Conservation (phyloP, 768 basidiomycete genomes). For the Mycena venus region DNA sequence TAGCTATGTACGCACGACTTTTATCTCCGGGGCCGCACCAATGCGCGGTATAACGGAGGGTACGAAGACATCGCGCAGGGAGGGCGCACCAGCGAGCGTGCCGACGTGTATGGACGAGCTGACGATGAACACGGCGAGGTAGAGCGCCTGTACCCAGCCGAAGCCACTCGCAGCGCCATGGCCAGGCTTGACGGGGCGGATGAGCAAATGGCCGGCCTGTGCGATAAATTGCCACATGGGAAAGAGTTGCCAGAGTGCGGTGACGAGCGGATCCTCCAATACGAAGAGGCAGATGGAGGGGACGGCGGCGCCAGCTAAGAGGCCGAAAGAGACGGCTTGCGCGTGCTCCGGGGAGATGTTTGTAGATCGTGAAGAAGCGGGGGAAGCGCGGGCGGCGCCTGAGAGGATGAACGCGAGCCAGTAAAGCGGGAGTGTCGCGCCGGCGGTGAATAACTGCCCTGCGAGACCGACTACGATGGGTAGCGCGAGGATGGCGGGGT, state of each 20-base stretch:
- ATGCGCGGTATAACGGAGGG: conserved; percentile 50
- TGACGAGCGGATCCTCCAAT: conserved; percentile 56
- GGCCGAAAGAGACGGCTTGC: conserved; percentile 65
- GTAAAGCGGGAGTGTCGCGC: conserved; percentile 61
- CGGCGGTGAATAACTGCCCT: conserved; percentile 58
- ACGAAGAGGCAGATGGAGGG: conserved; percentile 61
- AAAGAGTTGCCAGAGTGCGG: conserved; percentile 68
- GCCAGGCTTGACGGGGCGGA: conserved; percentile 40
- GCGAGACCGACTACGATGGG: conserved; percentile 58
- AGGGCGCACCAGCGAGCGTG: conserved; percentile 48
- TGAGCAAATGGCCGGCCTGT: conserved; percentile 51
- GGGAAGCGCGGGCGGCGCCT: conserved; percentile 37
- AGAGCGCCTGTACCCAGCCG: conserved; percentile 51
- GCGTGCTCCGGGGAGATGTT: conserved; percentile 60
- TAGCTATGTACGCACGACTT: conserved; percentile 32
- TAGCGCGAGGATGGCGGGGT: conserved; percentile 51
- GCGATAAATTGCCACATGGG: conserved; percentile 63
- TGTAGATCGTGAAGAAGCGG: neutral
- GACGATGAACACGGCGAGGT: conserved; percentile 55
- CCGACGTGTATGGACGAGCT: conserved; percentile 58
- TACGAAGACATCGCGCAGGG: conserved; percentile 49
- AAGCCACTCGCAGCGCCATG: neutral
- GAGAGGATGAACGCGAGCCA: conserved; percentile 60
- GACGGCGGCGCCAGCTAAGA: conserved; percentile 59
- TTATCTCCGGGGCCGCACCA: conserved; percentile 40